Base-by-base conservation (phyloP, 2,329 filamentous ascomycete species). In the Alternaria conjuncta region DNA sequence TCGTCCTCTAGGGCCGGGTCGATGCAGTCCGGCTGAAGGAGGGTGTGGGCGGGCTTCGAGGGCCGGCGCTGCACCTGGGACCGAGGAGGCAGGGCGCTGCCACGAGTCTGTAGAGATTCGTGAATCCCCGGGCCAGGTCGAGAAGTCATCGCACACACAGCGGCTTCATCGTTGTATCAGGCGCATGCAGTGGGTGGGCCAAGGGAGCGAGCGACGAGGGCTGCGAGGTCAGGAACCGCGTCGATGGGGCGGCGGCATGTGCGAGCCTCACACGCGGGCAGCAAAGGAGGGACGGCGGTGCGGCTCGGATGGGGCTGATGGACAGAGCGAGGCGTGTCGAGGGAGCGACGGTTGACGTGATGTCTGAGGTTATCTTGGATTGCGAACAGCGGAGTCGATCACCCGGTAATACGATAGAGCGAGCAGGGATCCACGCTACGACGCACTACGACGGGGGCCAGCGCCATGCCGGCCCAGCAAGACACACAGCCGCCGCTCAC, bases 61-160 rank as follows among this genome's bases (percentile, higher is more conserved):
- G 72, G 71, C 57, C 66, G 75, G 56, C 71, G 70, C 63, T 73
- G 74, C 66, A 60, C 69, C 64, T 74, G 75, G 56, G 67, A 65
- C 62, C 69, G 70, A 57, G 70, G 69, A 49, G 72, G 75, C 68
- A 69, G 71, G 67, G 68, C 75, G 69, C 71, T 75, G 68, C 72
- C 77, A 68, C 75, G 71, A 67, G 70, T 77, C 70, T 80, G 79
- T 63, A 75, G 75, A 73, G 71, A 73, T 70, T 79, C 75, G 71
- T 75, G 78, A 67, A 76, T 75, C 73, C 78, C 78, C 75, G 72
- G 75, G 71, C 75, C 77, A 80, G 78, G 77, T 79, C 79, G 79
- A 75, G 80, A 80, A 79, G 73, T 81, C 80, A 81, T 82, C 71
- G 79, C 79, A 81, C 75, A 67, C 70, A 75, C 70, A 71, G 75